Percentiles rank a stretch among this genome's conserved stretches.
Evolutionary conservation across 2,329 filamentous ascomycete species (phyloP).

Genomic region (Colletotrichum phormii): DNA sequence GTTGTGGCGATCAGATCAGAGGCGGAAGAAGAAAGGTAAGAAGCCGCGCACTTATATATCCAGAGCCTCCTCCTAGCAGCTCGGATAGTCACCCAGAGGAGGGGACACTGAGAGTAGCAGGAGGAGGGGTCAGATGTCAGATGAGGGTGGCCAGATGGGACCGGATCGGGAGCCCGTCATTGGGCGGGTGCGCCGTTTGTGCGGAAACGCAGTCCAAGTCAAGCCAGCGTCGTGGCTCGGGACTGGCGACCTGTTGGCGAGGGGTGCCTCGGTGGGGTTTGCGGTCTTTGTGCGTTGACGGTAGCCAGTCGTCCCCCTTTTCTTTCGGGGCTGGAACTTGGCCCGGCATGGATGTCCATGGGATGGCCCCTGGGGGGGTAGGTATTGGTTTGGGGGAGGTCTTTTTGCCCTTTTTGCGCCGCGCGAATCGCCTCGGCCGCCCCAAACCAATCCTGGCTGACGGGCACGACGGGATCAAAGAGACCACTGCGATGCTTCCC

Average conservation of each 20-base stretch:
- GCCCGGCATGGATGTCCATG: constrained; percentile 13
- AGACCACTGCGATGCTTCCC: neutral
- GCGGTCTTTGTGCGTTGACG: constrained; percentile 36
- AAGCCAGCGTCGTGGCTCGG: constrained; percentile 6
- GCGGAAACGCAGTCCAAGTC: constrained; percentile 6
- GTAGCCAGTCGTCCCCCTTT: constrained; percentile 23
- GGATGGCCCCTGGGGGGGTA: neutral
- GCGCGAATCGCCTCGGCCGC: constrained; percentile 1
- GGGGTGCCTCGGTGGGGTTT: constrained; percentile 18
- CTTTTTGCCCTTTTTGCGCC: neutral
- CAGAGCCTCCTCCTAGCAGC: constrained; percentile 4
- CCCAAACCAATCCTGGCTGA: neutral
- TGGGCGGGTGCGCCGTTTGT: constrained; percentile 27
- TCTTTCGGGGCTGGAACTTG: constrained; percentile 6
- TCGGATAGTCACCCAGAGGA: neutral
- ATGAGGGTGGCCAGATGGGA: constrained; percentile 36
- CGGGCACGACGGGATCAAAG: neutral
- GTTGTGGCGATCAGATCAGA: constrained; percentile 3
- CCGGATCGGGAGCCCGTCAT: constrained; percentile 31
- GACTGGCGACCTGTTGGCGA: neutral
- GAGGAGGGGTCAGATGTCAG: constrained; percentile 35
- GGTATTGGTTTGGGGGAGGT: neutral
- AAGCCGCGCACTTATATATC: constrained; percentile 34
- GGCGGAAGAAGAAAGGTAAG: neutral
- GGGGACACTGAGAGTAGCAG: constrained; percentile 1